Evolutionary conservation across 345 rosid species (phyloP).

Genomic region (thale cress (Arabidopsis thaliana)): TAIR10.1 NC_003076.8:15670001-15670500

Average conservation of each 20-base stretch:
- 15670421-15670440: constrained; percentile 37
- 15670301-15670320: constrained; percentile 48
- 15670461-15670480: constrained; percentile 19
- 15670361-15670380: constrained; percentile 44
- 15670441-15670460: constrained; percentile 41
- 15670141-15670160: constrained; percentile 44
- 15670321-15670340: constrained; percentile 55
- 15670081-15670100: constrained; percentile 43
- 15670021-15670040: constrained; percentile 45
- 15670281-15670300: constrained; percentile 50
- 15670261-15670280: constrained; percentile 47
- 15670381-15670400: constrained; percentile 48
- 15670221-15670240: constrained; percentile 34
- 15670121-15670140: constrained; percentile 42
- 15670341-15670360: constrained; percentile 55
- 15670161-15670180: constrained; percentile 37
- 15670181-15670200: constrained; percentile 36
- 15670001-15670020: constrained; percentile 24
- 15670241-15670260: constrained; percentile 43
- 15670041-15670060: constrained; percentile 41
- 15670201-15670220: constrained; percentile 51
- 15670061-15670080: constrained; percentile 45
- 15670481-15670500: constrained; percentile 37
- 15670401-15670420: constrained; percentile 51
- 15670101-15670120: constrained; percentile 44